Conservation (phyloP, 441 rosid genomes). For the Erodium trifolium region DNA sequence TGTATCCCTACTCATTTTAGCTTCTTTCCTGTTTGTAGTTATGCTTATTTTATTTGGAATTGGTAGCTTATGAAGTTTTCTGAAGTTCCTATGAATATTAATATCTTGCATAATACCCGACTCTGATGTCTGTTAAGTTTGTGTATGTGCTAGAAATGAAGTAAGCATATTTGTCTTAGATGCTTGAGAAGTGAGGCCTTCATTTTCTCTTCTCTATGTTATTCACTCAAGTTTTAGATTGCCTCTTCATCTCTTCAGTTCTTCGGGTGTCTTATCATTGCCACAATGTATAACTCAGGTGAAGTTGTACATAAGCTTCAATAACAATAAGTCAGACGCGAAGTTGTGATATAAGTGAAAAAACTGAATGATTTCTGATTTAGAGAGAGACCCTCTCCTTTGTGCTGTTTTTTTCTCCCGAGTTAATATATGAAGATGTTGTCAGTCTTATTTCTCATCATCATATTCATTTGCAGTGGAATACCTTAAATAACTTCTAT, state of each 20-base stretch:
- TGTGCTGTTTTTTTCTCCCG: not conserved
- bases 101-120: not conserved
- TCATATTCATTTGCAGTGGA: too few species aligned
- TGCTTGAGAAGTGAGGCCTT: not conserved
- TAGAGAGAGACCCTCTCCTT: not conserved
- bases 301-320: not conserved
- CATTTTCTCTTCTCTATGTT: not conserved
- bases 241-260: too few species aligned
- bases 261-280: too few species aligned
- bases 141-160: not conserved
- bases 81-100: not conserved
- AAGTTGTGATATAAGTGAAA: not conserved
- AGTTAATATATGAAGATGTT: not conserved
- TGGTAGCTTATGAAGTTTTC: not conserved
- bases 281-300: too few species aligned
- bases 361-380: not conserved
- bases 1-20: constrained; percentile 8
- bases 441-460: not conserved
- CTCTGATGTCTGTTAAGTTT: not conserved
- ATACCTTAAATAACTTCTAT: too few species aligned
- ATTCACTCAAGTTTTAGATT: too few species aligned
- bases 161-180: not conserved
- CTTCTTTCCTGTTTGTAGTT: not conserved
- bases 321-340: not conserved
- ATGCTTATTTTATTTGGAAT: constrained; percentile 6